These are phyloP conservation scores for Fusarium graminum DNA, from an alignment of 2,329 filamentous ascomycete species.

Conservation along the genomic window DNA sequence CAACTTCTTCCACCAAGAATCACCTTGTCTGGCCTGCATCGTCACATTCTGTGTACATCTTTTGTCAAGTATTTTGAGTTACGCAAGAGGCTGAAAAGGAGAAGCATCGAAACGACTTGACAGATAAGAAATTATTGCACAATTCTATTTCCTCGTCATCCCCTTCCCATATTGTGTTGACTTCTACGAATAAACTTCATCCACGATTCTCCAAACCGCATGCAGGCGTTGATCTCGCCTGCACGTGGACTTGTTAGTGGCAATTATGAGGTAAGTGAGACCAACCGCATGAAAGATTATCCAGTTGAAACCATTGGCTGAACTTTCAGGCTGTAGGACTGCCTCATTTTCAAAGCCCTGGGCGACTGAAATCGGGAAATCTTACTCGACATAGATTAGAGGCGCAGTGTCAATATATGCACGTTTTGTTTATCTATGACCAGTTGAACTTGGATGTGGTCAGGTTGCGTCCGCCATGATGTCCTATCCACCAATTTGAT, in stretches of 20 bases:
- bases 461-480: background rate
- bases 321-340: background rate
- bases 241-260: background rate
- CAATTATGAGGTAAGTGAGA: background rate
- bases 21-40: background rate
- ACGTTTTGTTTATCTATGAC: background rate
- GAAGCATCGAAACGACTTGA: background rate
- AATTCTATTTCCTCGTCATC: background rate
- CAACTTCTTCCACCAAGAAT: background rate
- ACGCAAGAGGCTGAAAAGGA: conserved; percentile 12
- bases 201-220: background rate
- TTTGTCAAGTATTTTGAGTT: background rate
- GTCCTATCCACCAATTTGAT: background rate
- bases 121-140: background rate
- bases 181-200: background rate
- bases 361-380: background rate
- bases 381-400: background rate
- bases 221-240: background rate
- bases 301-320: background rate
- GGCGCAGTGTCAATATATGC: background rate
- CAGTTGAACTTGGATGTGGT: background rate
- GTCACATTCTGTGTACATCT: background rate
- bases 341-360: conserved; percentile 7
- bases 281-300: background rate
- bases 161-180: background rate